Conservation (phyloP, 257 asterid species). For the Thymus quinquecostatus region DNA sequence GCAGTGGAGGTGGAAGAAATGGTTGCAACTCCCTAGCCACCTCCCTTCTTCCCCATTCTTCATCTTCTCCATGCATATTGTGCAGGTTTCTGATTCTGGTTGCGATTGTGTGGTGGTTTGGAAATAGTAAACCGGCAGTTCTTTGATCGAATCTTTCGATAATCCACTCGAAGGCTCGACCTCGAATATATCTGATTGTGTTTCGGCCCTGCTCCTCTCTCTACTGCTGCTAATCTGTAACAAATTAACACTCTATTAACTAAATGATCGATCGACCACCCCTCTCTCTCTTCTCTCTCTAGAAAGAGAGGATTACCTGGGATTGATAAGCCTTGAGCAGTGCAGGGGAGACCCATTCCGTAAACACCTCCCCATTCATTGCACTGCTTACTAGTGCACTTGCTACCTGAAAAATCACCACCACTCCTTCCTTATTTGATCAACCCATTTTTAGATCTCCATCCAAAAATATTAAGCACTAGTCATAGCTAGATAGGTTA, state of each 20-base stretch:
- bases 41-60: constrained; percentile 56
- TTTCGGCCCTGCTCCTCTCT: no score
- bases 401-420: constrained; percentile 40
- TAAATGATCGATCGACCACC: not conserved
- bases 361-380: constrained; percentile 70
- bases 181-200: no score
- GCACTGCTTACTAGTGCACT: constrained; percentile 64
- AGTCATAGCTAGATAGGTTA: no score
- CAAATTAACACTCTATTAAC: not conserved
- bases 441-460: no score
- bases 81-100: constrained; percentile 36
- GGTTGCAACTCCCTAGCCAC: constrained; percentile 60
- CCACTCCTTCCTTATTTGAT: no score
- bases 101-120: constrained; percentile 19
- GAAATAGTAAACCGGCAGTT: constrained; percentile 47
- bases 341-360: constrained; percentile 90
- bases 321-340: constrained; percentile 80
- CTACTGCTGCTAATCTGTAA: constrained; percentile 50
- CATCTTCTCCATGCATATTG: constrained; percentile 75
- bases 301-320: constrained; percentile 46
- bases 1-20: constrained; percentile 64
- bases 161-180: constrained; percentile 40
- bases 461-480: no score
- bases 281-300: not conserved
- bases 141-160: constrained; percentile 47